These are phyloP conservation scores for Eragrostis curvula DNA, from an alignment of 176 grass and related monocot species.

Conservation along the genomic window DNA sequence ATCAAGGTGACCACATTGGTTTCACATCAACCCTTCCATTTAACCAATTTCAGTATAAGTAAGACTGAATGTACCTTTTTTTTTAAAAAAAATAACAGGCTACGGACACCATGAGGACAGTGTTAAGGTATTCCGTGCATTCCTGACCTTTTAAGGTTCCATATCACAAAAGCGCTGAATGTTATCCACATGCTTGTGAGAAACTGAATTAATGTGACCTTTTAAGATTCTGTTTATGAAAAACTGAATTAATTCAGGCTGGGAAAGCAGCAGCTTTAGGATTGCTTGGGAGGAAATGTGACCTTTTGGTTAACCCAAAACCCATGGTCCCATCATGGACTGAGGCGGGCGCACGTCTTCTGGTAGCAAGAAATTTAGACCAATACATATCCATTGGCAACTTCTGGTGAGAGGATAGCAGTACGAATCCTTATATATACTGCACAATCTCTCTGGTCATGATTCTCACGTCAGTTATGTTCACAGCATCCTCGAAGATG, in stretches of 20 bases:
- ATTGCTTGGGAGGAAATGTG: constrained; percentile 44
- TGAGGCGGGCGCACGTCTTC: constrained; percentile 66
- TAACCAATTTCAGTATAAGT: not conserved
- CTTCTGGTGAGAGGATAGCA: constrained; percentile 69
- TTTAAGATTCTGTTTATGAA: not conserved
- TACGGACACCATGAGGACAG: constrained; percentile 88
- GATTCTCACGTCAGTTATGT: not conserved
- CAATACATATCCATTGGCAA: constrained; percentile 67
- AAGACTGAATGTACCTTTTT: constrained; percentile 25
- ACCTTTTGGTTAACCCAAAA: constrained; percentile 64
- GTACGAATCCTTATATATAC: too few relatives aligned
- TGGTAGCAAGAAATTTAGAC: constrained; percentile 78
- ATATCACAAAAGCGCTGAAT: not conserved
- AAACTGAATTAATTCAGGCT: constrained; percentile 51
- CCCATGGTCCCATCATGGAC: constrained; percentile 76
- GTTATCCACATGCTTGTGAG: not conserved
- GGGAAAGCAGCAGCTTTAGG: constrained; percentile 63
- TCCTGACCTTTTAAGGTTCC: not conserved
- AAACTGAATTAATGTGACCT: too few relatives aligned
- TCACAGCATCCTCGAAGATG: constrained; percentile 75
- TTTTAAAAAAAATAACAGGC: constrained; percentile 55
- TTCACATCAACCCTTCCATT: not conserved
- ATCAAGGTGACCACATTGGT: constrained; percentile 62
- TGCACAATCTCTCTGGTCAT: not conserved
- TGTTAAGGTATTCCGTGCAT: constrained; percentile 44